A percentile compares a stretch with the other conserved stretches of the same genome.
These are phyloP conservation scores for Stagonosporopsis vannaccii DNA, from an alignment of 2,329 filamentous ascomycete species.

Conservation along the genomic window DNA sequence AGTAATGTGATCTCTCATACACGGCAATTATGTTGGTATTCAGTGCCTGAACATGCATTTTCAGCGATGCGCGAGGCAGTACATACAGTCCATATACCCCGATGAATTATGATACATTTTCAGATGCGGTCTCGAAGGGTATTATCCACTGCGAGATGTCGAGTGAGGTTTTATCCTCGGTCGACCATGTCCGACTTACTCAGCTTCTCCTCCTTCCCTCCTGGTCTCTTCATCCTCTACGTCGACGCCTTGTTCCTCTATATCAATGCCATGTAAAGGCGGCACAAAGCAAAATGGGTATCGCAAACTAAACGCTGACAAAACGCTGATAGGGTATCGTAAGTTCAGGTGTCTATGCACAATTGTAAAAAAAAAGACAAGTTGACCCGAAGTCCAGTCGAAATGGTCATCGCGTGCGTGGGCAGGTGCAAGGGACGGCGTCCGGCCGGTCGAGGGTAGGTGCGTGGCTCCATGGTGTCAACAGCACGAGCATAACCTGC, in stretches of 20 bases:
- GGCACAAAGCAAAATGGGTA: background rate
- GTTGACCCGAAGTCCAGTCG: background rate
- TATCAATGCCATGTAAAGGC: background rate
- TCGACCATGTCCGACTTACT: background rate
- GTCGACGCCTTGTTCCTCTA: background rate
- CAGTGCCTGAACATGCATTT: conserved; percentile 21
- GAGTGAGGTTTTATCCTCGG: conserved; percentile 6
- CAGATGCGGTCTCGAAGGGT: conserved; percentile 9
- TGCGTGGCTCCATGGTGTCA: conserved; percentile 18
- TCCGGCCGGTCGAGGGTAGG: background rate
- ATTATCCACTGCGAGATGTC: conserved; percentile 14
- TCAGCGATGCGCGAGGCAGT: conserved; percentile 22
- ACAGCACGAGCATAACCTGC: conserved; percentile 29
- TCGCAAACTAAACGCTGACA: conserved; percentile 8
- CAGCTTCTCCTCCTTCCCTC: background rate
- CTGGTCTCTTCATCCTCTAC: background rate
- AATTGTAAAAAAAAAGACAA: background rate
- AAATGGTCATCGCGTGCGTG: conserved; percentile 19
- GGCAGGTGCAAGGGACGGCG: conserved; percentile 26
- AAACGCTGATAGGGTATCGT: conserved; percentile 18
- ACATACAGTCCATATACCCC: conserved; percentile 18
- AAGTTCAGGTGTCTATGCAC: conserved; percentile 21
- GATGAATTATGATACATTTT: conserved; percentile 22
- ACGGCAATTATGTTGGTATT: conserved; percentile 3
- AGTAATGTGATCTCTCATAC: conserved; percentile 38